phyloP scores from a whole-genome alignment of 2,329 filamentous ascomycete species.

The Hymenoscyphus salicellus region DNA sequence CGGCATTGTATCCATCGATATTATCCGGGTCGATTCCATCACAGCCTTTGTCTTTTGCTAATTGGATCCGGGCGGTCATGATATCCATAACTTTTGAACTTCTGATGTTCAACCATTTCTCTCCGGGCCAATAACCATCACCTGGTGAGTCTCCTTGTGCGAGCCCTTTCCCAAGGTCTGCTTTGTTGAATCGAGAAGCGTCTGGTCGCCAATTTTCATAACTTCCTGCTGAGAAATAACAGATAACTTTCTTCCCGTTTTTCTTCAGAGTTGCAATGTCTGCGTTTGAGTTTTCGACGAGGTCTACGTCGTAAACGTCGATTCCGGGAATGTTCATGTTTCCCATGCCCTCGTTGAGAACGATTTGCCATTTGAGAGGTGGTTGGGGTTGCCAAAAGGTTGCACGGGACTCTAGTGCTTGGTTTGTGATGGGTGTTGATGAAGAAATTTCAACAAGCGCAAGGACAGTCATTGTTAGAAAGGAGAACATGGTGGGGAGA shows the following conservation, averaged over 20 bases:
- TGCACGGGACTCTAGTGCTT: not conserved
- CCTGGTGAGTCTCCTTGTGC: conserved; percentile 39
- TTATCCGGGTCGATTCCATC: conserved; percentile 69
- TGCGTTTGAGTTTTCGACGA: conserved; percentile 44
- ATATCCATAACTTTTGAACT: conserved; percentile 56
- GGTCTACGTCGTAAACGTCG: conserved; percentile 39
- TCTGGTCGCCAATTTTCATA: conserved; percentile 63
- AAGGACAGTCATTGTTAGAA: not conserved
- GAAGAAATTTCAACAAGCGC: not conserved
- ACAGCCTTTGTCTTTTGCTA: conserved; percentile 60
- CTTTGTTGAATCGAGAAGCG: conserved; percentile 45
- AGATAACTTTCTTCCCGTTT: conserved; percentile 60
- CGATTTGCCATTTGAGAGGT: conserved; percentile 16
- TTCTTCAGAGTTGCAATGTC: conserved; percentile 47
- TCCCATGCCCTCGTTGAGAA: not conserved
- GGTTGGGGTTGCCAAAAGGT: conserved; percentile 11
- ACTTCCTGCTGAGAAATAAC: conserved; percentile 70
- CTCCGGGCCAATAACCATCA: conserved; percentile 51
- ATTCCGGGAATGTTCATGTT: conserved; percentile 23
- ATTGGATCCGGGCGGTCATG: conserved; percentile 57
- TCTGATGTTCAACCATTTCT: conserved; percentile 63
- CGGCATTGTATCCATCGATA: conserved; percentile 62
- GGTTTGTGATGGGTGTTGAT: not conserved
- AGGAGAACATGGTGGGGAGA: not conserved
- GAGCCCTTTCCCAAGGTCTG: conserved; percentile 57